Evolutionary conservation across 2,329 filamentous ascomycete genomes (phyloP).

Genomic region (Fusarium incarnatum): DNA sequence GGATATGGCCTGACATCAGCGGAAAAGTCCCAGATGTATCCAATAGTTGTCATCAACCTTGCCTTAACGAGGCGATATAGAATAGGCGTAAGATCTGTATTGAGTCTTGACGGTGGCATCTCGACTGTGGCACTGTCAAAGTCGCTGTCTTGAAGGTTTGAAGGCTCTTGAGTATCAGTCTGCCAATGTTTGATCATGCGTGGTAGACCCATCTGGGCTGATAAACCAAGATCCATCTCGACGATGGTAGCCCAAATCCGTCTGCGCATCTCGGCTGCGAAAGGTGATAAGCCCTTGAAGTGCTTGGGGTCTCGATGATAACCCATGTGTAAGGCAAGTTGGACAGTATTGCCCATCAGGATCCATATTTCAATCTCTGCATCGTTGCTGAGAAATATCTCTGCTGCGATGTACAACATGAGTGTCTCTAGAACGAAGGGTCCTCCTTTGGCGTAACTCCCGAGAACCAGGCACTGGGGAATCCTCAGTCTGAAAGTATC

Average conservation of each 20-base stretch:
- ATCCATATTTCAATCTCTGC: conserved; percentile 52
- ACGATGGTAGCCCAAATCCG: conserved; percentile 56
- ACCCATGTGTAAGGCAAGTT: conserved; percentile 54
- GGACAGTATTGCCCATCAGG: conserved; percentile 50
- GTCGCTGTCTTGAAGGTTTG: conserved; percentile 59
- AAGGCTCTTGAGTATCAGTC: conserved; percentile 56
- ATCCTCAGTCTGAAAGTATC: conserved; percentile 1
- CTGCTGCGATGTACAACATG: conserved; percentile 51
- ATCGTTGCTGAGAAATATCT: conserved; percentile 48
- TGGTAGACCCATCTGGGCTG: conserved; percentile 60
- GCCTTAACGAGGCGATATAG: conserved; percentile 23
- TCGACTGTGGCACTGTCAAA: conserved; percentile 46
- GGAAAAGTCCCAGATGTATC: conserved; percentile 16
- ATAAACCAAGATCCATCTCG: conserved; percentile 57
- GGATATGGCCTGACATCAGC: conserved; percentile 6
- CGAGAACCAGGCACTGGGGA: conserved; percentile 52
- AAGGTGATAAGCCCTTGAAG: conserved; percentile 54
- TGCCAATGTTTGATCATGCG: conserved; percentile 55
- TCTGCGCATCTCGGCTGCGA: conserved; percentile 60
- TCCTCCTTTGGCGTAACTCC: conserved; percentile 57
- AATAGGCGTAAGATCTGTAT: conserved; percentile 3
- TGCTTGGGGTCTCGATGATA: conserved; percentile 59
- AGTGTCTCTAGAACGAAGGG: conserved; percentile 56
- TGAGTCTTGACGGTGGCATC: not conserved
- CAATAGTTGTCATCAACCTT: not conserved